A percentile compares a stretch with the other conserved stretches of the same genome.
phyloP scores from a whole-genome alignment of 2,329 filamentous ascomycete species.

The Ophiostoma piceae region DNA sequence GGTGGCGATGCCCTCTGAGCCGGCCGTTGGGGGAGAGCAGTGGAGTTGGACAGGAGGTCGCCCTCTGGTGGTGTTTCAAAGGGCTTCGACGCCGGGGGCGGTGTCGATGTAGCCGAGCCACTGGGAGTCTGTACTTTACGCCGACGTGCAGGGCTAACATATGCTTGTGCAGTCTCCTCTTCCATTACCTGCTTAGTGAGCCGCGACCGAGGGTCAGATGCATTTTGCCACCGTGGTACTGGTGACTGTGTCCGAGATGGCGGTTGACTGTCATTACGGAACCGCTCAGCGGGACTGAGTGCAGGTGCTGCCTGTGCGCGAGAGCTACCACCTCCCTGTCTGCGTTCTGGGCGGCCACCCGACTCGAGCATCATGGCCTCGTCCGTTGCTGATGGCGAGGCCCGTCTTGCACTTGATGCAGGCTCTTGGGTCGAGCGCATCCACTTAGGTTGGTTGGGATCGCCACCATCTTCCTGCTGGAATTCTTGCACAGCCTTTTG shows the following conservation, averaged over 20 bases:
- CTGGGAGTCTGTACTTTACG: constrained; percentile 48
- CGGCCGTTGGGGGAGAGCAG: constrained; percentile 32
- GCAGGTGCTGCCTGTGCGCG: constrained; percentile 25
- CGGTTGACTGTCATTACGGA: constrained; percentile 32
- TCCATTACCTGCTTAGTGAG: constrained; percentile 70
- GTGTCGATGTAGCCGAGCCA: constrained; percentile 36
- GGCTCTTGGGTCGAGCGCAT: constrained; percentile 67
- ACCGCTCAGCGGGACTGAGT: constrained; percentile 33
- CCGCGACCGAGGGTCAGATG: constrained; percentile 51
- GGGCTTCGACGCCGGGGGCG: constrained; percentile 35
- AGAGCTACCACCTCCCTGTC: constrained; percentile 11
- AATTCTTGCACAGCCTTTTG: constrained; percentile 90
- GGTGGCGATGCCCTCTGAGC: constrained; percentile 8
- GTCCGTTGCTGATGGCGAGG: constrained; percentile 46
- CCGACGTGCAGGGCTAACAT: constrained; percentile 79
- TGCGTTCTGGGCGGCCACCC: constrained; percentile 50
- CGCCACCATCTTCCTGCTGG: constrained; percentile 61
- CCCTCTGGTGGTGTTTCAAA: constrained; percentile 42
- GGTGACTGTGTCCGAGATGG: constrained; percentile 46
- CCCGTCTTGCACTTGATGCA: constrained; percentile 35
- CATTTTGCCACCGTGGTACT: constrained; percentile 53
- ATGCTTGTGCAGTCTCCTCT: constrained; percentile 74
- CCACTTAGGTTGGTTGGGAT: constrained; percentile 85
- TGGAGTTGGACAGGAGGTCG: constrained; percentile 59
- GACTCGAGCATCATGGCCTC: constrained; percentile 77